Evolutionary conservation across 2,329 filamentous ascomycete genomes (phyloP).

Genomic region (Cladosporium sp.): DNA sequence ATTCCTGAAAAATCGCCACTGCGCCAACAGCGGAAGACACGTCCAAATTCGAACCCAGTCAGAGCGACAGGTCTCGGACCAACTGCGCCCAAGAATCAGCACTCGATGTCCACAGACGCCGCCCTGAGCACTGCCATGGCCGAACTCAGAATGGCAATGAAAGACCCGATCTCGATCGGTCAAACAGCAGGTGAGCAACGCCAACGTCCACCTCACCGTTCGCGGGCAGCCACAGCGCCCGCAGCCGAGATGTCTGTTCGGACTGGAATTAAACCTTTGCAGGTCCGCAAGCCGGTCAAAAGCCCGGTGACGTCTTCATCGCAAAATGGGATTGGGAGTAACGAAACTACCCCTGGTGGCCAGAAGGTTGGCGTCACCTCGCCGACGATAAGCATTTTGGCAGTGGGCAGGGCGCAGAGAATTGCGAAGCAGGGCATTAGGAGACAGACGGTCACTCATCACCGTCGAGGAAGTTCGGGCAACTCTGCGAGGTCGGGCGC

Average conservation of each 20-base stretch:
- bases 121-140: conserved; percentile 12
- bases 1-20: conserved; percentile 23
- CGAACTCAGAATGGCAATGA: conserved; percentile 15
- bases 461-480: conserved; percentile 4
- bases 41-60: conserved; percentile 9
- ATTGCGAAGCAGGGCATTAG: conserved; percentile 5
- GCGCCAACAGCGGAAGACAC: neutral
- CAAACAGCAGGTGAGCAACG: conserved; percentile 18
- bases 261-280: conserved; percentile 17
- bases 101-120: conserved; percentile 12
- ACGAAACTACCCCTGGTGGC: neutral
- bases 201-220: conserved; percentile 13
- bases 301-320: conserved; percentile 15
- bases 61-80: neutral
- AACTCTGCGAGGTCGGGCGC: neutral
- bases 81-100: conserved; percentile 5
- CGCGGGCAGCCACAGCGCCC: conserved; percentile 7
- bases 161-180: conserved; percentile 11
- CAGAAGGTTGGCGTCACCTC: neutral
- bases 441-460: neutral
- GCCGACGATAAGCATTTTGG: neutral
- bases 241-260: conserved; percentile 7
- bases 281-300: conserved; percentile 12
- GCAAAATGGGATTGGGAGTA: conserved; percentile 20
- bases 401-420: neutral